phyloP scores from a whole-genome alignment of 129 eudicot species.

The Flaveria bidentis region DNA sequence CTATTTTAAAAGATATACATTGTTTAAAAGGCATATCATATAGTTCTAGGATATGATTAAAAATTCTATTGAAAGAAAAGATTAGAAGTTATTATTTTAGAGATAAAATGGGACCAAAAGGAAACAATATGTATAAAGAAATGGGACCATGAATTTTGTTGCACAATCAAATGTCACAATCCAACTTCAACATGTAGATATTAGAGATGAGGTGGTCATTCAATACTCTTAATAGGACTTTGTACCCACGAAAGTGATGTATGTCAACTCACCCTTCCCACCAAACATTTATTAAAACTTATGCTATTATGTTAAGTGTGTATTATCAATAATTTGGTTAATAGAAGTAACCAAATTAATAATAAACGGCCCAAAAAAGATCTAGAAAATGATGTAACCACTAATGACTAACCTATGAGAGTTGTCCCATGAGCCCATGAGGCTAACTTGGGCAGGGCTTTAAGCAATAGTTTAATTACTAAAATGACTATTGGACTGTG shows the following conservation, averaged over 20 bases:
- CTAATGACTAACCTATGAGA: not conserved
- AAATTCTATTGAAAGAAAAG: not conserved
- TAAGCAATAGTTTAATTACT: not conserved
- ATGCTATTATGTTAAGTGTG: not conserved
- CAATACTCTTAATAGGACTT: constrained; percentile 36
- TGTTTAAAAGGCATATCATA: not conserved
- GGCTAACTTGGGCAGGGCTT: not conserved
- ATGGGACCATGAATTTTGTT: constrained; percentile 40
- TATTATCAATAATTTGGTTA: not conserved
- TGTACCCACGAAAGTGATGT: constrained; percentile 39
- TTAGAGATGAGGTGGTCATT: constrained; percentile 49
- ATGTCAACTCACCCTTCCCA: constrained; percentile 29
- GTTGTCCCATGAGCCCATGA: not conserved
- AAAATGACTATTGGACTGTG: not conserved
- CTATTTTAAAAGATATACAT: not conserved
- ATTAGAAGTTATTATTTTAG: constrained; percentile 23
- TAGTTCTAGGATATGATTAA: constrained; percentile 8
- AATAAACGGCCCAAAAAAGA: not conserved
- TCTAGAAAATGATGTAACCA: not conserved
- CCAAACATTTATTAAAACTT: constrained; percentile 8
- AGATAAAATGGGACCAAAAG: constrained; percentile 37
- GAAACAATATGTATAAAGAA: constrained; percentile 38
- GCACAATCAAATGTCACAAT: constrained; percentile 42
- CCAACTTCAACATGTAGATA: constrained; percentile 44
- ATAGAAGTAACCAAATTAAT: not conserved